A percentile compares a stretch with the other conserved stretches of the same genome.
Evolutionary conservation across 768 basidiomycete genomes (phyloP).

Genomic region (Trametes elegans): DNA sequence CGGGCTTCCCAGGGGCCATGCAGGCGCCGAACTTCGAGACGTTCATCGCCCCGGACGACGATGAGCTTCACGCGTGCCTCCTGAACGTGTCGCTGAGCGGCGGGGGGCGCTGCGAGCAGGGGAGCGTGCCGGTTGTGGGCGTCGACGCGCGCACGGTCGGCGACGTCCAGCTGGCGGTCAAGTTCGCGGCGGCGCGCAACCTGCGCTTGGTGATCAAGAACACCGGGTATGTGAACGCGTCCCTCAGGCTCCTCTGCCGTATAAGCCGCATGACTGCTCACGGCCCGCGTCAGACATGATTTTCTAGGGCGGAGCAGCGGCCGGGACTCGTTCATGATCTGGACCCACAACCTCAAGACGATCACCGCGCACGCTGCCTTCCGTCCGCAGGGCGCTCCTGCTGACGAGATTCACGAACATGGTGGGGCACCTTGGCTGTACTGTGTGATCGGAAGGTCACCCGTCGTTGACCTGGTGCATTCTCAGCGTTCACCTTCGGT

Average conservation of each 20-base stretch:
- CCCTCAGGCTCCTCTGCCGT: too few species aligned
- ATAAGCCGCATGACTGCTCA: too few species aligned
- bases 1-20: constrained; percentile 41
- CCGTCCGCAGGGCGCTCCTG: constrained; percentile 33
- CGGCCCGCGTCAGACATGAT: not conserved
- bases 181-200: constrained; percentile 25
- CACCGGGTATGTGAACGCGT: constrained; percentile 16
- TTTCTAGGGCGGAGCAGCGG: constrained; percentile 26
- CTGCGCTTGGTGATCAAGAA: constrained; percentile 32
- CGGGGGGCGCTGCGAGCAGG: constrained; percentile 44
- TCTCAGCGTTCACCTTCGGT: constrained; percentile 34
- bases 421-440: not conserved
- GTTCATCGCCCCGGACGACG: constrained; percentile 41
- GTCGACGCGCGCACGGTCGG: constrained; percentile 27
- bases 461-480: constrained; percentile 18
- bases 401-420: constrained; percentile 3
- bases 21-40: constrained; percentile 34
- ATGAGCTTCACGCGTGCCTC: constrained; percentile 49
- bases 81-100: constrained; percentile 40
- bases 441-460: too few species aligned
- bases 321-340: constrained; percentile 32
- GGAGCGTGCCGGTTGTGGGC: constrained; percentile 39
- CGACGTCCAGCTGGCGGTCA: constrained; percentile 28
- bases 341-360: constrained; percentile 42
- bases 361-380: constrained; percentile 34